phyloP scores from a whole-genome alignment of 148 eudicot species.

The Rhododendron henanense region DNA sequence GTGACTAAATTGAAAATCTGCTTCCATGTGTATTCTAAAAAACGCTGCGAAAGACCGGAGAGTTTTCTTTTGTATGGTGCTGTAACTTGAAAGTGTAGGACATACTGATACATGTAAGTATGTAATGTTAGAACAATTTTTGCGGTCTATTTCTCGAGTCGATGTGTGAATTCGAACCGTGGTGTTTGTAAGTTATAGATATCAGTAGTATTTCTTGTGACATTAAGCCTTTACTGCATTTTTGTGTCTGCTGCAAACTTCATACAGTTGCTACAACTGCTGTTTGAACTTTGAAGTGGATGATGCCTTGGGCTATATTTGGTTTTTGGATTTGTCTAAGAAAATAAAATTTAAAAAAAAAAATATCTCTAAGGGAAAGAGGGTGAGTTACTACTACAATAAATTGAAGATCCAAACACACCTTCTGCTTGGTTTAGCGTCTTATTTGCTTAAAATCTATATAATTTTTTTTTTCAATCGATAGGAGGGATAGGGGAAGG shows the following conservation, averaged over 20 bases:
- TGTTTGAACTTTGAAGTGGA: background rate
- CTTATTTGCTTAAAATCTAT: too few relatives aligned
- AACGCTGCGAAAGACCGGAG: background rate
- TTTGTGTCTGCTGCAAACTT: background rate
- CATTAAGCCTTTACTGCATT: background rate
- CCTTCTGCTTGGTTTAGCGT: too few relatives aligned
- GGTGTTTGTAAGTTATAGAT: background rate
- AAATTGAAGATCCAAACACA: too few relatives aligned
- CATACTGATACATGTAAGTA: background rate
- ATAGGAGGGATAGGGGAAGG: too few relatives aligned
- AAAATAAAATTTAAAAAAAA: too few relatives aligned
- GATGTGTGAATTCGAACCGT: background rate
- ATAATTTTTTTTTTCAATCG: too few relatives aligned
- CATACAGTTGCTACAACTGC: background rate
- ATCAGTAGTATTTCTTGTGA: background rate
- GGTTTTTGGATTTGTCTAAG: background rate
- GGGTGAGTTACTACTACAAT: background rate
- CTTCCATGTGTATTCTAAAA: background rate
- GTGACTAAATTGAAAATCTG: background rate
- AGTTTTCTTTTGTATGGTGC: background rate
- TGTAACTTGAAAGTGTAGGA: background rate
- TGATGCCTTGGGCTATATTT: background rate
- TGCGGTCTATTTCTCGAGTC: background rate
- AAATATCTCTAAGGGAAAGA: too few relatives aligned
- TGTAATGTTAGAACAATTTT: background rate